These are phyloP conservation scores for Bruguiera hainesii DNA, from an alignment of 441 rosid genomes.

Conservation along the genomic window DNA sequence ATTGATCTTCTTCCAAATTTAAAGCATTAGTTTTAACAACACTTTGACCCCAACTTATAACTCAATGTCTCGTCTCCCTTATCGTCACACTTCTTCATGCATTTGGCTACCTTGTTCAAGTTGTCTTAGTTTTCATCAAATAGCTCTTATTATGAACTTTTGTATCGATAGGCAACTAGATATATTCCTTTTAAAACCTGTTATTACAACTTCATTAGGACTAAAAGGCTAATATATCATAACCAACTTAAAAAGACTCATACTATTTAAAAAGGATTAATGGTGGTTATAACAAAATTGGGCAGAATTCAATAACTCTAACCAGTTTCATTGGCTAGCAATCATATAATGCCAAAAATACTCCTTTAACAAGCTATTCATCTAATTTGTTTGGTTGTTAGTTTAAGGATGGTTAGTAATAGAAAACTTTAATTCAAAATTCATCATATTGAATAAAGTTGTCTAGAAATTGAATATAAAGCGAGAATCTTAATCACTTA, in stretches of 20 bases:
- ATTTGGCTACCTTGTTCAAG: not conserved
- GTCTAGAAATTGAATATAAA: no score
- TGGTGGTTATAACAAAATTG: conserved; percentile 3
- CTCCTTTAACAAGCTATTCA: not conserved
- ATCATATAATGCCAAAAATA: not conserved
- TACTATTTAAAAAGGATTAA: fast-evolving
- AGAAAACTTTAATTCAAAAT: no score
- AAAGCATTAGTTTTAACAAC: no score
- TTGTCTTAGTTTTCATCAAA: not conserved
- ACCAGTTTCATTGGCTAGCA: not conserved
- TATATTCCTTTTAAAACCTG: not conserved
- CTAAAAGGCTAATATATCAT: not conserved
- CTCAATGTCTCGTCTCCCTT: no score
- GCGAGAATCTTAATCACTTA: not conserved
- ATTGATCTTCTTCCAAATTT: not conserved
- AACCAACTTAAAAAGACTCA: not conserved
- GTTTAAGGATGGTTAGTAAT: no score
- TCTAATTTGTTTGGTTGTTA: not conserved
- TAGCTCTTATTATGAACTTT: not conserved
- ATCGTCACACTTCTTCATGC: not conserved
- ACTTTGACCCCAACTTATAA: no score
- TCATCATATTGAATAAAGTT: no score
- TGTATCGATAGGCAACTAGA: not conserved
- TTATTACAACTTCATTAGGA: not conserved
- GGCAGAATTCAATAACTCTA: not conserved